phyloP scores from a whole-genome alignment of 495 filamentous ascomycete genomes.

The Xylaria intraflava region DNA sequence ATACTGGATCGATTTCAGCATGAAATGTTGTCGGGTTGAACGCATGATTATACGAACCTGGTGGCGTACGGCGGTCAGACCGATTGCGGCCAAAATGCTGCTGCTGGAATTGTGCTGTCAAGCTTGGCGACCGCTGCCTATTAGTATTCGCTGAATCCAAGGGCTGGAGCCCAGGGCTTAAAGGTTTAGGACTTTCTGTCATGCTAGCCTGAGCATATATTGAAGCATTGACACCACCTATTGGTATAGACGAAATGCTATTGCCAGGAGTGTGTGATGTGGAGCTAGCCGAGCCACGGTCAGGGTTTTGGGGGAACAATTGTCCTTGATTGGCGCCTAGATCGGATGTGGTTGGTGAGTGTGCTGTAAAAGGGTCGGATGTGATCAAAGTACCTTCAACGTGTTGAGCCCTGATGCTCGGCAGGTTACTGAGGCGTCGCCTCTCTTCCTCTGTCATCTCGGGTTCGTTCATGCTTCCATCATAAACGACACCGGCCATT shows the following conservation, averaged over 20 bases:
- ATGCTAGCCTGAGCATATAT: constrained; percentile 65
- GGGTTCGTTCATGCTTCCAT: constrained; percentile 49
- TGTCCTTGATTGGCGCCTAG: constrained; percentile 53
- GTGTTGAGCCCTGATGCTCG: constrained; percentile 67
- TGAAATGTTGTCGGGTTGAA: constrained; percentile 17
- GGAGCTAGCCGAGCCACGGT: constrained; percentile 47
- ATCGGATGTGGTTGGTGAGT: constrained; percentile 17
- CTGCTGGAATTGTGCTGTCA: constrained; percentile 59
- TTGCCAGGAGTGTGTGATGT: constrained; percentile 46
- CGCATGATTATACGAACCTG: constrained; percentile 33
- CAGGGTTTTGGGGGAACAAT: constrained; percentile 55
- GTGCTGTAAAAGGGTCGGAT: constrained; percentile 26
- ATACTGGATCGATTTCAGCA: constrained; percentile 25
- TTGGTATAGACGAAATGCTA: constrained; percentile 41
- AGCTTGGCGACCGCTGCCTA: constrained; percentile 62
- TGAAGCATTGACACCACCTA: constrained; percentile 46
- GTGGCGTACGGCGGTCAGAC: constrained; percentile 34
- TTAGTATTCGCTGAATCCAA: constrained; percentile 46
- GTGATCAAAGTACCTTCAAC: constrained; percentile 43
- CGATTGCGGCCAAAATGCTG: constrained; percentile 54
- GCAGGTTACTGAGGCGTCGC: constrained; percentile 53
- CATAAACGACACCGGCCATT: constrained; percentile 75
- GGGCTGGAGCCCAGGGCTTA: constrained; percentile 64
- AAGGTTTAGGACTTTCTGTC: constrained; percentile 80
- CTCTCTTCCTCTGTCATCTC: constrained; percentile 46